Base-by-base conservation (phyloP, 768 basidiomycete genomes). In the Boletus reticulatus region DNA sequence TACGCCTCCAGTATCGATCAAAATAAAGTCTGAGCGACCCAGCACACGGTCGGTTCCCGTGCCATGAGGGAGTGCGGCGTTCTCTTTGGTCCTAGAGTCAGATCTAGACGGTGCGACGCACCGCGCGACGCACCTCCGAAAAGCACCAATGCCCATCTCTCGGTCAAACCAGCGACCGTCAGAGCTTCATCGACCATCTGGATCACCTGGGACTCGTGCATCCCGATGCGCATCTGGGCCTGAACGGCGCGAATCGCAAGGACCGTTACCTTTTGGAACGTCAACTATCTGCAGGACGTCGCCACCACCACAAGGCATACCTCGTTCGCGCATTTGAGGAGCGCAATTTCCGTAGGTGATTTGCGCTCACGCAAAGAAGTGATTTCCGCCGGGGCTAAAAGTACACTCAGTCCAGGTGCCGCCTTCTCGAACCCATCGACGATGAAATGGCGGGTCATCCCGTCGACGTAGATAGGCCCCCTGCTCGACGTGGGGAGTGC, bases 41-140 rank as follows among this genome's bases (percentile, higher is more conserved):
- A 94, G 75, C 1, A 64, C 62, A 32, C 84, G 80, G 65, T 94
- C 88, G 0, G 85, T 86, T 3, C 90, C 89, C 37, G 80, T 77
- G 7, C 92, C 94, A 67, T 94, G 93, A 4, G 92, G 92, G 22
- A 92, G 80, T 4, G 91, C 92, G 6, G 91, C 92, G 62, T 94
- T 89, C 56, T 88, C 92, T 94, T 67, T 8, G 46, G 24, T 51
- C 11, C 43, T 19, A 44, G 12, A 17, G 45, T 58, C 31, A 62
- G 45, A 34, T 54, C 34, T 8, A 52, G 41, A 34, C 7, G 16
- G 10, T 8, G 6, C 27, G 38, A 12, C 24, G 38, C 5, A 32
- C 38, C 19, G 14, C 20, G 41, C 17, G 14, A 72, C 81, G 53
- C 59, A 90, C 91, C 85, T 64, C 92, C 91, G 64, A 95, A 93